Conservation (phyloP, 495 filamentous ascomycete species). For the Pyrenula massariospora region DNA sequence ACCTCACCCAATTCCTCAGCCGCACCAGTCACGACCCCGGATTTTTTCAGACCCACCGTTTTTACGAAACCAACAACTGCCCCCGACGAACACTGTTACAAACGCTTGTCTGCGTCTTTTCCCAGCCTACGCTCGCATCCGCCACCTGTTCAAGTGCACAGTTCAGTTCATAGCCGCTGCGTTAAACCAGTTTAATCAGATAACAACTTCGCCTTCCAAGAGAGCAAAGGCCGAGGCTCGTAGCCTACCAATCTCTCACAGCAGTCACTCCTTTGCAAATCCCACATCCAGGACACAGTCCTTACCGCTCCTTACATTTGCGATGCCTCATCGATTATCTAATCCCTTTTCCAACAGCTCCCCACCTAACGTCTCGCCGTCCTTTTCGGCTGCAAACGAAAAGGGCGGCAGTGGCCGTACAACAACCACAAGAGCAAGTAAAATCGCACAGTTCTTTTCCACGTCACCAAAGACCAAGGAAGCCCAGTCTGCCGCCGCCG, state of each 20-base stretch:
- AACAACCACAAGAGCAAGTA: slow-evolving; percentile 55
- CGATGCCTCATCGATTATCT: slow-evolving; percentile 44
- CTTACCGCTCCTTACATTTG: slow-evolving; percentile 8
- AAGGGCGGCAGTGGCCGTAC: slow-evolving; percentile 35
- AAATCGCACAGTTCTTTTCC: slow-evolving; percentile 46
- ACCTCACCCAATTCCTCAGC: not conserved
- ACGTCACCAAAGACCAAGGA: slow-evolving; percentile 45
- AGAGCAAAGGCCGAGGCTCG: too few species aligned
- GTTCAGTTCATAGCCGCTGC: too few species aligned
- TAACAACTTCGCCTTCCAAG: too few species aligned
- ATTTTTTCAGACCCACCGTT: not conserved
- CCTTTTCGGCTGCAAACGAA: slow-evolving; percentile 32
- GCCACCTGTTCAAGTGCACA: too few species aligned
- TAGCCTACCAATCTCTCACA: not conserved
- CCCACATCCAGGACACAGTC: not conserved
- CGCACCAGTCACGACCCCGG: not conserved
- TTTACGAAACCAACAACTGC: not conserved
- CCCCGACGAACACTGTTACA: not conserved
- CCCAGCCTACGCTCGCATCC: too few species aligned
- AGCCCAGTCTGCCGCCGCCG: slow-evolving; percentile 34
- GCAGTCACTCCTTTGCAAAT: not conserved
- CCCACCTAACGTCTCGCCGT: slow-evolving; percentile 28
- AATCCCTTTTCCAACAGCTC: slow-evolving; percentile 33
- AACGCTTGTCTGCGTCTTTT: too few species aligned
- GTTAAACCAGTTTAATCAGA: too few species aligned